Evolutionary conservation across 441 rosid species (phyloP).

Genomic region (Euphorbia schlechtendalii): DNA sequence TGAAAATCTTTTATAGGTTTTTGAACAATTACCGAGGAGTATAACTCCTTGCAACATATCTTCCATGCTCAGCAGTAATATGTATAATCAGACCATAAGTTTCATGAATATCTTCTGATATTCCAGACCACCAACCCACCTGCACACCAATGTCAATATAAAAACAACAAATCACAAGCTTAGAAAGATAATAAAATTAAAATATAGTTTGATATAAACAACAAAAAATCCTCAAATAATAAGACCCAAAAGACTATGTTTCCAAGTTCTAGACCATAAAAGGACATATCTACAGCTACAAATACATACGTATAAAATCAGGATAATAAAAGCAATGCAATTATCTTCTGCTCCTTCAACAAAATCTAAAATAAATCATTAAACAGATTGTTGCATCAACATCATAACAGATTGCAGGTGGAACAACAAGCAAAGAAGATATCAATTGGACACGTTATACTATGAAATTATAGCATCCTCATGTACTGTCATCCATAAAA

Average conservation of each 20-base stretch:
- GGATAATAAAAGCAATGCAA: too few species aligned
- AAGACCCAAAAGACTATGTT: not conserved
- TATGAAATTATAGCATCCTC: not conserved
- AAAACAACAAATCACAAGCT: conserved; percentile 5
- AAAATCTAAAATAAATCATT: not conserved
- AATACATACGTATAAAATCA: too few species aligned
- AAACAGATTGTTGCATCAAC: not conserved
- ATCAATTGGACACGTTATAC: not conserved
- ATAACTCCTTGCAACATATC: conserved; percentile 90
- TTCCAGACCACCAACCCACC: conserved; percentile 99
- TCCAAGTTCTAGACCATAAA: not conserved
- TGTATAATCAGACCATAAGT: conserved; percentile 82
- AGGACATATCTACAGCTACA: not conserved
- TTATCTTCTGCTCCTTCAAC: not conserved
- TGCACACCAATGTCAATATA: conserved; percentile 28
- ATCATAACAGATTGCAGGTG: not conserved
- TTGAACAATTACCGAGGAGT: conserved; percentile 63
- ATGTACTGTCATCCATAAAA: not conserved
- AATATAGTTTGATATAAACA: not conserved
- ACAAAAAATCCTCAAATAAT: not conserved
- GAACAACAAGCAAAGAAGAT: not conserved
- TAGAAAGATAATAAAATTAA: not conserved
- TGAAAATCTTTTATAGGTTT: conserved; percentile 4
- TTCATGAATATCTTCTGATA: conserved; percentile 65
- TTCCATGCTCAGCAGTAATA: conserved; percentile 94